These are phyloP conservation scores for button mushroom (Agaricus bisporus) DNA, from an alignment of 768 basidiomycete species.

Conservation along the genomic window DNA sequence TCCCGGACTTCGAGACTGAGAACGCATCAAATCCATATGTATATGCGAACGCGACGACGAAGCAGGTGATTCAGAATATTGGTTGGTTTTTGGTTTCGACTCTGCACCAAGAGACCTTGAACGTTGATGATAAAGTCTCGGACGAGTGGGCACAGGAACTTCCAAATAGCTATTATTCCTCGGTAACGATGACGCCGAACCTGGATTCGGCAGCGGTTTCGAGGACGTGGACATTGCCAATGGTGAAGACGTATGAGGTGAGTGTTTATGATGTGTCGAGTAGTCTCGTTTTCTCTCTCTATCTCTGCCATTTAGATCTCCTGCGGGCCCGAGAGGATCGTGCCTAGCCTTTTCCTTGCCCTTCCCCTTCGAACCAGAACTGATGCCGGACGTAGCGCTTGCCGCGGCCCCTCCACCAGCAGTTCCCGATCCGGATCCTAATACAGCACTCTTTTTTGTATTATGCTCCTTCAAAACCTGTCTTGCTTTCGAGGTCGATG, in stretches of 20 bases:
- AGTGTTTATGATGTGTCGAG: conserved; percentile 3
- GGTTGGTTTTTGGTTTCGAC: neutral
- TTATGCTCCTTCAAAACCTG: conserved; percentile 4
- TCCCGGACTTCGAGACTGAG: neutral
- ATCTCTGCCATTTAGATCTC: conserved; percentile 7
- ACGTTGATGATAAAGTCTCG: conserved; percentile 5
- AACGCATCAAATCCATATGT: neutral
- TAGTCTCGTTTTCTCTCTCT: conserved; percentile 14
- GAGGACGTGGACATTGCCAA: neutral
- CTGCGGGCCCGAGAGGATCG: neutral
- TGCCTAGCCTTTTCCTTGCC: conserved; percentile 14
- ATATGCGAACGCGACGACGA: neutral
- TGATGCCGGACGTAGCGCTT: neutral
- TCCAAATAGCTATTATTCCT: conserved; percentile 1
- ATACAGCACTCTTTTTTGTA: neutral
- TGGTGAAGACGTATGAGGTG: conserved; percentile 6
- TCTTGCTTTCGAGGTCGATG: conserved; percentile 1
- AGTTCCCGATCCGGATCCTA: neutral
- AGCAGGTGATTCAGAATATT: conserved; percentile 2
- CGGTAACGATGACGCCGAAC: neutral
- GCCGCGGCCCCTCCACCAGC: neutral
- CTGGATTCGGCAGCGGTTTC: neutral
- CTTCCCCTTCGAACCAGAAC: conserved; percentile 6
- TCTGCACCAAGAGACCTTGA: conserved; percentile 9
- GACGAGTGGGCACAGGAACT: neutral